Percentiles rank a stretch among this genome's conserved stretches.
Conservation (phyloP, 352 stramenopile species). For the Phytophthora constricta region DNA sequence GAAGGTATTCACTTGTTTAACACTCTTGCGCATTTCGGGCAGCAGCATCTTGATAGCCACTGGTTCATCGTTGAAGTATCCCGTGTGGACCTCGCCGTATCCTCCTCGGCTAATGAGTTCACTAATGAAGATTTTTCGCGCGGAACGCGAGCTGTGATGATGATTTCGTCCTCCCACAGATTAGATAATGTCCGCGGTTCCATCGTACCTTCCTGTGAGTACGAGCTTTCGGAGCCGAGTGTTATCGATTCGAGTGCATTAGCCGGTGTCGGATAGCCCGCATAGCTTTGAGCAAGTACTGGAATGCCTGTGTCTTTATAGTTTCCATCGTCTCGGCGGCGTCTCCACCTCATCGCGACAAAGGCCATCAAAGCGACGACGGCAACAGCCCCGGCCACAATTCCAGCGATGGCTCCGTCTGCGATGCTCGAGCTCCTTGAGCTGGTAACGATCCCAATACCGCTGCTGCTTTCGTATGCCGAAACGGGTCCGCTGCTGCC, state of each 20-base stretch:
- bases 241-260: constrained; percentile 33
- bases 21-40: constrained; percentile 42
- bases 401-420: constrained; percentile 12
- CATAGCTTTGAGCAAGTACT: constrained; percentile 34
- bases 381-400: constrained; percentile 23
- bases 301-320: constrained; percentile 35
- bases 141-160: constrained; percentile 41
- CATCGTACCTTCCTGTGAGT: constrained; percentile 25
- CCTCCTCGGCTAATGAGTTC: constrained; percentile 41
- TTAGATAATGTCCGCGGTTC: constrained; percentile 19
- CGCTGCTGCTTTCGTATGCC: constrained; percentile 20
- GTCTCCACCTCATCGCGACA: constrained; percentile 30
- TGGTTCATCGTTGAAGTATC: constrained; percentile 30
- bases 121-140: constrained; percentile 40
- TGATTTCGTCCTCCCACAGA: constrained; percentile 49
- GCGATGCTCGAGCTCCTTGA: neutral
- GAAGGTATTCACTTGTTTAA: constrained; percentile 42
- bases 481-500: constrained; percentile 16
- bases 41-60: constrained; percentile 46
- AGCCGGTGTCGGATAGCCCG: constrained; percentile 38
- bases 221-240: constrained; percentile 34
- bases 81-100: constrained; percentile 42
- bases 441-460: neutral
- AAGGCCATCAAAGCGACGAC: constrained; percentile 31
- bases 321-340: constrained; percentile 21